A percentile compares a stretch with the other conserved stretches of the same genome.
phyloP scores from a whole-genome alignment of 2,329 filamentous ascomycete species.

The Cordyceps farinosa region DNA sequence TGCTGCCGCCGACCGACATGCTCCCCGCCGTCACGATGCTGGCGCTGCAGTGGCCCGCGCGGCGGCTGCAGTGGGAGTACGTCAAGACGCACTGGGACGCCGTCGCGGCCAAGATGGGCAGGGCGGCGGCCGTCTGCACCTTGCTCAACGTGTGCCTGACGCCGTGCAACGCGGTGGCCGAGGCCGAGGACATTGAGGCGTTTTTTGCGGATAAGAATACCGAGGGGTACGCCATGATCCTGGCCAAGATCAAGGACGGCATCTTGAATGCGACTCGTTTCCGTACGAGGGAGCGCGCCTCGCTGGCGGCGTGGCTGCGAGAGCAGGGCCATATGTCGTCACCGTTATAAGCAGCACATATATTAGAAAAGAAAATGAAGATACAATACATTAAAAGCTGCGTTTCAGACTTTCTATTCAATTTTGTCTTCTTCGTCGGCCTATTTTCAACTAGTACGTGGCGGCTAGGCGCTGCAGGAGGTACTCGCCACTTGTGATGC shows the following conservation, averaged over 20 bases:
- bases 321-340: background rate
- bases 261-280: slow-evolving; percentile 5
- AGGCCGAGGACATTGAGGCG: slow-evolving; percentile 69
- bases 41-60: slow-evolving; percentile 67
- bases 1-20: slow-evolving; percentile 80
- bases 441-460: slow-evolving; percentile 52
- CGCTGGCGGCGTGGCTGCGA: slow-evolving; percentile 4
- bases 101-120: slow-evolving; percentile 68
- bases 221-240: slow-evolving; percentile 76
- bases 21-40: slow-evolving; percentile 75
- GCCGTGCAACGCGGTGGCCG: slow-evolving; percentile 69
- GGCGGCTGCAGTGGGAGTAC: slow-evolving; percentile 76
- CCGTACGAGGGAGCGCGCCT: slow-evolving; percentile 4
- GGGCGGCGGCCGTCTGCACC: slow-evolving; percentile 83
- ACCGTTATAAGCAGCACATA: background rate
- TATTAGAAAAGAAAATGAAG: background rate
- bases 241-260: slow-evolving; percentile 75
- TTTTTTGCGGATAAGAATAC: slow-evolving; percentile 91
- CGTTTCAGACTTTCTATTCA: background rate
- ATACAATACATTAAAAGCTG: background rate
- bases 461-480: slow-evolving; percentile 72
- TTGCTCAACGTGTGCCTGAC: slow-evolving; percentile 75
- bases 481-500: slow-evolving; percentile 77
- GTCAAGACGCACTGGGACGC: slow-evolving; percentile 78
- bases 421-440: background rate